Percentiles rank a stretch among this genome's conserved stretches.
Evolutionary conservation across 257 asterid species (phyloP).

Genomic region (Phtheirospermum japonicum): DNA sequence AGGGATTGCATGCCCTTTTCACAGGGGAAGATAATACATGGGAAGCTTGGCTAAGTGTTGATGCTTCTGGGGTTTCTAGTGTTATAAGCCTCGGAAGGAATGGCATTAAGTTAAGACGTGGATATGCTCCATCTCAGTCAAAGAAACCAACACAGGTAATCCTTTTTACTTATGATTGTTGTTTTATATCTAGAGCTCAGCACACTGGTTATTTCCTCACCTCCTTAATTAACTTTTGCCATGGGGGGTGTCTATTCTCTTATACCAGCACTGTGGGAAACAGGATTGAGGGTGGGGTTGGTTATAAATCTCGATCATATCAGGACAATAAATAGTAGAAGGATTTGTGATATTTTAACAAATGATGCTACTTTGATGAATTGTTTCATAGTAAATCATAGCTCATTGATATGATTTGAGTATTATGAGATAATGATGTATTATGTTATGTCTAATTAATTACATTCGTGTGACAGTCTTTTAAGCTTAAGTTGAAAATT

Average conservation of each 20-base stretch:
- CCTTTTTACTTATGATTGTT: constrained; percentile 19
- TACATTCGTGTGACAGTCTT: not conserved
- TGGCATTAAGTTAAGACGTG: constrained; percentile 80
- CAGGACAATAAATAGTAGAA: not conserved
- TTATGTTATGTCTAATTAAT: constrained; percentile 1
- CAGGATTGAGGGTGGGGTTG: constrained; percentile 4
- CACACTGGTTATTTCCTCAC: constrained; percentile 6
- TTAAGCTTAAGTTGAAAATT: not conserved
- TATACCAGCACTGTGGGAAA: not conserved
- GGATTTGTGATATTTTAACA: not conserved
- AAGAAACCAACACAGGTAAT: constrained; percentile 88
- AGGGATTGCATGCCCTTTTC: constrained; percentile 89
- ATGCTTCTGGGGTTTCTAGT: constrained; percentile 69
- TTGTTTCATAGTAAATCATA: constrained; percentile 11
- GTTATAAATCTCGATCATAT: constrained; percentile 6
- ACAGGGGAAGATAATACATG: constrained; percentile 97
- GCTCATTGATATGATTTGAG: not conserved
- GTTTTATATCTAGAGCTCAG: constrained; percentile 13
- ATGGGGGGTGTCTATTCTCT: not conserved
- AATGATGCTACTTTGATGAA: not conserved
- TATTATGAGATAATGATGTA: not conserved
- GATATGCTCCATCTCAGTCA: constrained; percentile 80
- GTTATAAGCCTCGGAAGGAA: constrained; percentile 49
- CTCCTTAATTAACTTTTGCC: not conserved
- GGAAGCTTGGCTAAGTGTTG: constrained; percentile 91